A percentile compares a stretch with the other conserved stretches of the same genome.
These are phyloP conservation scores for Escovopsis sp. DNA, from an alignment of 2,329 filamentous ascomycete species.

Conservation along the genomic window DNA sequence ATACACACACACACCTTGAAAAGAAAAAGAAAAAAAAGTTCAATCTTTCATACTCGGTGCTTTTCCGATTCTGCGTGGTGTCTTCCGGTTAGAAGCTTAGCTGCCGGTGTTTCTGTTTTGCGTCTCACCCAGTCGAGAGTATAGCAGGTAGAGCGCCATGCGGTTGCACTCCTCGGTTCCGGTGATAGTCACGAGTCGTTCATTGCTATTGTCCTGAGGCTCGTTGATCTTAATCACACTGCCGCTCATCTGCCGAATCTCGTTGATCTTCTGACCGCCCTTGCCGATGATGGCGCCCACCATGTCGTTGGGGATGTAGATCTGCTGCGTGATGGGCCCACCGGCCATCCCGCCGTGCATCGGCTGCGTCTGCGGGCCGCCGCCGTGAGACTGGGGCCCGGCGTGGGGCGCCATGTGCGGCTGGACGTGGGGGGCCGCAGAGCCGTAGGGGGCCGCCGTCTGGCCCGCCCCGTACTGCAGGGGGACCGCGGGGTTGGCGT, in stretches of 20 bases:
- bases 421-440: slow-evolving; percentile 61
- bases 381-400: slow-evolving; percentile 41
- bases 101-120: slow-evolving; percentile 13
- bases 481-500: slow-evolving; percentile 46
- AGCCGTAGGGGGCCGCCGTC: slow-evolving; percentile 55
- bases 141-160: slow-evolving; percentile 99
- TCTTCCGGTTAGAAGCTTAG: slow-evolving; percentile 14
- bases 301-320: slow-evolving; percentile 99
- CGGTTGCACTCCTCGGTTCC: slow-evolving; percentile 97
- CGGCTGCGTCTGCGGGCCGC: slow-evolving; percentile 60
- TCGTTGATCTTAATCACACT: slow-evolving; percentile 99
- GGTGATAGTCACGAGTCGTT: slow-evolving; percentile 91
- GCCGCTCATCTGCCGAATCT: slow-evolving; percentile 90
- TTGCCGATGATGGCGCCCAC: slow-evolving; percentile 98
- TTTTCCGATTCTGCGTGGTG: slow-evolving; percentile 27
- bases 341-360: slow-evolving; percentile 49
- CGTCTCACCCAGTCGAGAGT: slow-evolving; percentile 77
- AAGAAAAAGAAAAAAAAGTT: too few relatives aligned
- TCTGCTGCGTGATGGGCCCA: slow-evolving; percentile 81
- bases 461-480: slow-evolving; percentile 65
- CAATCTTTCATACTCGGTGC: slow-evolving; percentile 21
- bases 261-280: slow-evolving; percentile 97
- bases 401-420: slow-evolving; percentile 52
- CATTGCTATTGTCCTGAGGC: slow-evolving; percentile 96
- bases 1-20: neutral